Evolutionary conservation across 768 basidiomycete species (phyloP).

Genomic region (Clitopilus passeckerianus): DNA sequence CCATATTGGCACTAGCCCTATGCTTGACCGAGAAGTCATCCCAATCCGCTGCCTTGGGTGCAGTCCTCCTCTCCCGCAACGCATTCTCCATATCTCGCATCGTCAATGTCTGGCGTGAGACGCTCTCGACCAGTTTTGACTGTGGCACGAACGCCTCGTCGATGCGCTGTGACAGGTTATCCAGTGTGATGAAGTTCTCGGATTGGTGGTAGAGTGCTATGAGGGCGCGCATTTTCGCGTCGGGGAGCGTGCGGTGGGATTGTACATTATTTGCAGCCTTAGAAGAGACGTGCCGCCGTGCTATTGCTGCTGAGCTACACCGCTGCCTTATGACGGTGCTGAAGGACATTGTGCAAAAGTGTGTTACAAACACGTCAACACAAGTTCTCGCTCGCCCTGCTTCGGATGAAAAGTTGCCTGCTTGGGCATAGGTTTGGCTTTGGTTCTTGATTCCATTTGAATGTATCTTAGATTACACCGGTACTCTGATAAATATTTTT

Average conservation of each 20-base stretch:
- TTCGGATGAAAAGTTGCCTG: background rate
- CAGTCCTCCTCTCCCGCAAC: slow-evolving; percentile 18
- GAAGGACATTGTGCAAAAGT: slow-evolving; percentile 9
- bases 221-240: slow-evolving; percentile 64
- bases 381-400: background rate
- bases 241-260: slow-evolving; percentile 36
- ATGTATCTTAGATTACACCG: background rate
- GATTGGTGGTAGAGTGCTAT: slow-evolving; percentile 77
- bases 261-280: slow-evolving; percentile 13
- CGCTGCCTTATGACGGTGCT: slow-evolving; percentile 10
- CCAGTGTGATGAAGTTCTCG: slow-evolving; percentile 63
- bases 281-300: slow-evolving; percentile 16
- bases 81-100: slow-evolving; percentile 12
- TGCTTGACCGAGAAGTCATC: slow-evolving; percentile 12
- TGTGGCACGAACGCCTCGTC: slow-evolving; percentile 52
- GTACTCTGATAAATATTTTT: background rate
- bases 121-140: background rate
- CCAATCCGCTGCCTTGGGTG: slow-evolving; percentile 36
- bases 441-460: background rate
- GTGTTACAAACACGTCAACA: background rate
- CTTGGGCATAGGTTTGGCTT: background rate
- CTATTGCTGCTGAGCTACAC: background rate
- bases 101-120: slow-evolving; percentile 4
- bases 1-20: background rate
- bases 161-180: slow-evolving; percentile 61